Evolutionary conservation across 352 stramenopile species (phyloP), one percentile per base, ranked within the genome.

Genomic region (Phytophthora pinifolia): DNA sequence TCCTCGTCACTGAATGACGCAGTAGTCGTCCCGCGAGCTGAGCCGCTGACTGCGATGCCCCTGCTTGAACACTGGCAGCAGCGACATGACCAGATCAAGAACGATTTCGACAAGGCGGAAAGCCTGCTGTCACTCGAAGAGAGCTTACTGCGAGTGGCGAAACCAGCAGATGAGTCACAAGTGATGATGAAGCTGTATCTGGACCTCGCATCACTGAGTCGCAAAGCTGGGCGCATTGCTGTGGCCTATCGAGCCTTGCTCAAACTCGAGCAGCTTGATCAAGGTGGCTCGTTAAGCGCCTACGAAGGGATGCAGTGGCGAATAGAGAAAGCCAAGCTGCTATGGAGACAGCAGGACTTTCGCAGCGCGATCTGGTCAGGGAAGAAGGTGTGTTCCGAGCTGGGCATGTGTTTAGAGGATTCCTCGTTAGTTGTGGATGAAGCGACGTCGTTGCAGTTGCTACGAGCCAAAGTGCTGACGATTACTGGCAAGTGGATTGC

Each of bases 401-500:
- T 92, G 22, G 55, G 62, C 8, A 18, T 10, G 35, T 49, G 54
- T 27, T 45, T 84, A 31, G 14, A 73, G 9, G 50, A 70, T 25
- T 47, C 46, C 33, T 61, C 47, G n/a, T 27, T 64, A 29, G 46
- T 41, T 34, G 31, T 17, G 10, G 29, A 34, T 14, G 44, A 70
- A 18, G 29, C 29, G 1, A 63, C 30, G 9, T 53, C 65, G 14
- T 59, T 93, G 18, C 62, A 76, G 42, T 71, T 91, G 42, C 46
- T 91, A 5, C 79, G 79, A 17, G 74, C 90, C 3, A 63, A 77
- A 22, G 76, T 76, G 5, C 53, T 96, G 20, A 91, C 83, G 3
- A 72, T 82, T 7, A 96, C 89, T 36, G 93, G 94, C 13, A 88
- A 90, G 39, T 98, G 94, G 95, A 89, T 98, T 62, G 86, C 88